Evolutionary conservation across 225 moss, liverwort and hornwort genomes (phyloP).

Genomic region (Asterella californica): DNA sequence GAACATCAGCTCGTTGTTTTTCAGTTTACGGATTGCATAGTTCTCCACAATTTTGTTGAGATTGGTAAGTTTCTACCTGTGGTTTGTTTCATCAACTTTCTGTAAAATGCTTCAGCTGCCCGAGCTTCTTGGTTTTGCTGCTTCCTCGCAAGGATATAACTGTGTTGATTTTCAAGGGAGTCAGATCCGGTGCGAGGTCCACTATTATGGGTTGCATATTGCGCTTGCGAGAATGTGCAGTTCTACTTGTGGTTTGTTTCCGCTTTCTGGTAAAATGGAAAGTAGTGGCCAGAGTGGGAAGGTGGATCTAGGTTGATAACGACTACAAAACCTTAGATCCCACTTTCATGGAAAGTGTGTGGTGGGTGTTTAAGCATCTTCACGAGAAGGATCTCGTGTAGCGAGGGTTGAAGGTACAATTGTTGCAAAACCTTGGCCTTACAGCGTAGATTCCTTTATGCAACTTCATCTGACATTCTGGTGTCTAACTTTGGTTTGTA

Average conservation of each 20-base stretch:
- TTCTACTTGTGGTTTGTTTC: too few relatives aligned
- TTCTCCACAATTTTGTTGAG: too few relatives aligned
- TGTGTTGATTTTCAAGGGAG: neutral
- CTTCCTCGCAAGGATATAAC: neutral
- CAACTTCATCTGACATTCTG: neutral
- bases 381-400: constrained; percentile 76
- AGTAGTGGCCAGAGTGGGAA: constrained; percentile 70
- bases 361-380: constrained; percentile 98
- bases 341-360: constrained; percentile 83
- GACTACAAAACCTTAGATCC: constrained; percentile 91
- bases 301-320: constrained; percentile 92
- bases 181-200: neutral
- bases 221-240: neutral
- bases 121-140: neutral
- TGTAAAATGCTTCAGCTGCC: neutral
- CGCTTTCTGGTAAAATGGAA: too few relatives aligned
- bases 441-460: neutral
- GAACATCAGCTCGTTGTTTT: too few relatives aligned
- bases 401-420: constrained; percentile 59
- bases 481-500: neutral
- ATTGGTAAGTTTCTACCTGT: constrained; percentile 22
- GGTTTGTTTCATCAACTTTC: neutral
- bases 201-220: too few relatives aligned
- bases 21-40: too few relatives aligned
- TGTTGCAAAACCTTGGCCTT: neutral